phyloP scores from a whole-genome alignment of 306 rosid species.

The Pueraria montana region DNA sequence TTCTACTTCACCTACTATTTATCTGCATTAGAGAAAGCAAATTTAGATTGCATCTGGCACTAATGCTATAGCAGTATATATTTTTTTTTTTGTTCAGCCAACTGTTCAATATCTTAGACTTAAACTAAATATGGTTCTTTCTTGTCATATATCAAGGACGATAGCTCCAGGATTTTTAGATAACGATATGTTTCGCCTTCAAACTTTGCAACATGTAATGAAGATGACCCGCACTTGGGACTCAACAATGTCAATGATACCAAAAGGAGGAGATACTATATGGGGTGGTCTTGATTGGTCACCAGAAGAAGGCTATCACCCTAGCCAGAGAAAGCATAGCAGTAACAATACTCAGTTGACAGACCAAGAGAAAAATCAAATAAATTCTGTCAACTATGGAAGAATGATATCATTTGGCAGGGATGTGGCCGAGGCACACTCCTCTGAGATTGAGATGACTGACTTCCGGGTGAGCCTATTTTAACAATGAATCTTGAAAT shows the following conservation, averaged over 20 bases:
- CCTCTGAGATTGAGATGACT: slow-evolving; percentile 63
- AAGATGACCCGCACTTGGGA: slow-evolving; percentile 92
- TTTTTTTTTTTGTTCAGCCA: slow-evolving; percentile 7
- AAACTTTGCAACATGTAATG: slow-evolving; percentile 87
- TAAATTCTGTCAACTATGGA: slow-evolving; percentile 65
- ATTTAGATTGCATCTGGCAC: slow-evolving; percentile 20
- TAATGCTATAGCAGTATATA: neutral
- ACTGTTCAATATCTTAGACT: slow-evolving; percentile 11
- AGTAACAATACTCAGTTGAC: slow-evolving; percentile 44
- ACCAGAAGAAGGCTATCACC: slow-evolving; percentile 73
- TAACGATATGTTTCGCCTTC: slow-evolving; percentile 80
- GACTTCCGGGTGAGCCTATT: slow-evolving; percentile 70
- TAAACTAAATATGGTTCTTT: slow-evolving; percentile 39
- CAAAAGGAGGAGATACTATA: slow-evolving; percentile 84
- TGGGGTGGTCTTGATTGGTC: slow-evolving; percentile 96
- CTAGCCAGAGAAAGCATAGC: slow-evolving; percentile 58
- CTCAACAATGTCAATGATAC: slow-evolving; percentile 93
- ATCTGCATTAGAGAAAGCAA: slow-evolving; percentile 25
- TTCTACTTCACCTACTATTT: slow-evolving; percentile 20
- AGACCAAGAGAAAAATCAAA: slow-evolving; percentile 49
- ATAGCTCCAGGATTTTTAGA: slow-evolving; percentile 85
- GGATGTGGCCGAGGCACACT: slow-evolving; percentile 76
- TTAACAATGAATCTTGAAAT: slow-evolving; percentile 28
- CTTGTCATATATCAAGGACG: slow-evolving; percentile 64
- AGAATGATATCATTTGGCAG: slow-evolving; percentile 83